phyloP scores from a whole-genome alignment of 768 basidiomycete genomes.

The Rhizopogon vulgaris region DNA sequence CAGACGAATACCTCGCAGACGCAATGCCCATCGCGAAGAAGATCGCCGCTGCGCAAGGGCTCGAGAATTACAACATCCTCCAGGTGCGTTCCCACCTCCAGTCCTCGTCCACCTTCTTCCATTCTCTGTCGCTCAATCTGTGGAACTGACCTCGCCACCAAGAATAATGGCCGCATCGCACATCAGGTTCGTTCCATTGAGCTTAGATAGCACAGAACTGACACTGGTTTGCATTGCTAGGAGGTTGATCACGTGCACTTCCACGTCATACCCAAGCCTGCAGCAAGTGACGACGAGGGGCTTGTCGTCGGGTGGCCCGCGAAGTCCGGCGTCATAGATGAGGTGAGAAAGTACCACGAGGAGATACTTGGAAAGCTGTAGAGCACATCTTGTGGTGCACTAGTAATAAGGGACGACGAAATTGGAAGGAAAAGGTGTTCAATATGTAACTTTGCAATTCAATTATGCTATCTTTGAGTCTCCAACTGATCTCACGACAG shows the following conservation, averaged over 20 bases:
- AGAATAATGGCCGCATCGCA: conserved; percentile 67
- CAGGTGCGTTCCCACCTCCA: conserved; percentile 33
- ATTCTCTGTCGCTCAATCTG: background rate
- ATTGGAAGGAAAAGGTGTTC: background rate
- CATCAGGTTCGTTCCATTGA: conserved; percentile 39
- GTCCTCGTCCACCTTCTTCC: background rate
- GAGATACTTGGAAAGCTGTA: conserved; percentile 13
- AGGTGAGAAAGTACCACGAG: conserved; percentile 16
- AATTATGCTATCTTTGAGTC: background rate
- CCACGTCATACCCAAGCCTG: conserved; percentile 90
- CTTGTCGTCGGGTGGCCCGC: conserved; percentile 71
- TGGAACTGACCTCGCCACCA: background rate
- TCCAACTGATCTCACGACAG: background rate
- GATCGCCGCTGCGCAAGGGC: conserved; percentile 70
- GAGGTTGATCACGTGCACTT: conserved; percentile 87
- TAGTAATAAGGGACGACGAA: background rate
- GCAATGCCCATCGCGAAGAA: conserved; percentile 80
- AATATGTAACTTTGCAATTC: background rate
- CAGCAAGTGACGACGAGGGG: conserved; percentile 57
- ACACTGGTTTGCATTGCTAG: conserved; percentile 22
- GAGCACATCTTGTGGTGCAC: background rate
- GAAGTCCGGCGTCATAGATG: conserved; percentile 12
- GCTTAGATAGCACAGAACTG: background rate
- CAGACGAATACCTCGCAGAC: conserved; percentile 79
- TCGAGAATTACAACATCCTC: conserved; percentile 82